Percentiles rank a stretch among this genome's conserved stretches.
Conservation (phyloP, 1,284 basidiomycete genomes). For the Ustanciosporium gigantosporum region DNA sequence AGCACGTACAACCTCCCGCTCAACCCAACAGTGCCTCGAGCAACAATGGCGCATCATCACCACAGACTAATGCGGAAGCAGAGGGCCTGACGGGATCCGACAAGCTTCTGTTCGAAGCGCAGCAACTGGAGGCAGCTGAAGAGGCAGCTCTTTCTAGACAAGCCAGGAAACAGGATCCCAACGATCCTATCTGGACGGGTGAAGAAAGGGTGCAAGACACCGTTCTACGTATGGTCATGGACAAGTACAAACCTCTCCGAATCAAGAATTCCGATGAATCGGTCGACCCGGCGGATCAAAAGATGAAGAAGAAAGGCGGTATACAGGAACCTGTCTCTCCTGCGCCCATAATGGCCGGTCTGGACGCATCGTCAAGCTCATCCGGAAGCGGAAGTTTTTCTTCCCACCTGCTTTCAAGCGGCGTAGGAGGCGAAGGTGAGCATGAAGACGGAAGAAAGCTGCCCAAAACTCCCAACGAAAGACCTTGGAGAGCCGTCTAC, state of each 20-base stretch:
- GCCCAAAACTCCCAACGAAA: constrained; percentile 44
- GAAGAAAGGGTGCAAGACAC: constrained; percentile 51
- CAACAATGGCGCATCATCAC: no score
- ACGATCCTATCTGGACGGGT: constrained; percentile 49
- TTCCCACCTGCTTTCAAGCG: neutral
- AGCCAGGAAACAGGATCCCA: constrained; percentile 6
- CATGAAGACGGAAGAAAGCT: constrained; percentile 33
- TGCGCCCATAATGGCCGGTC: neutral
- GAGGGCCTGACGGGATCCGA: constrained; percentile 15
- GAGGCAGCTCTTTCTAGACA: neutral
- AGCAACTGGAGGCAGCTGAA: constrained; percentile 14
- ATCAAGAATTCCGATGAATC: neutral
- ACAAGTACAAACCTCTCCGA: constrained; percentile 55
- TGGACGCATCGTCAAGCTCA: neutral
- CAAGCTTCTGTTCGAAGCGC: constrained; percentile 16
- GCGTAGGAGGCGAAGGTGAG: neutral
- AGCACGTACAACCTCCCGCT: no score
- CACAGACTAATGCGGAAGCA: neutral
- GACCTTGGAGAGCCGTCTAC: constrained; percentile 54
- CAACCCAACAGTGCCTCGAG: no score
- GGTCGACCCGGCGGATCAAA: constrained; percentile 30
- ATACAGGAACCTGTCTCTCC: constrained; percentile 19
- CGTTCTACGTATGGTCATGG: constrained; percentile 54
- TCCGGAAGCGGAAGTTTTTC: neutral
- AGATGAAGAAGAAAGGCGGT: constrained; percentile 35